Conservation (phyloP, 257 asterid species). For the Capsicum rhomboideum region DNA sequence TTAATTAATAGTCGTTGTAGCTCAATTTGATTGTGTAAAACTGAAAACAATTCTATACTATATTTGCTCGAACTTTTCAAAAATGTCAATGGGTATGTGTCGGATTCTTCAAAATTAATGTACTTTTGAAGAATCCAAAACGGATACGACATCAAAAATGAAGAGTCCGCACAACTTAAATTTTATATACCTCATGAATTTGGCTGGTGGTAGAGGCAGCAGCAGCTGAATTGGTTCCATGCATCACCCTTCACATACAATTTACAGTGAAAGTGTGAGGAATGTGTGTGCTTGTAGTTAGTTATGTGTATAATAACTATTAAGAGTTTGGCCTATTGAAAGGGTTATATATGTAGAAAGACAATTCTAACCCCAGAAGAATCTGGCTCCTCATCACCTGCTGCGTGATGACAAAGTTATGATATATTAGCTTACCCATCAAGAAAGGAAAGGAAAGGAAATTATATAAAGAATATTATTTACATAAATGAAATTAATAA, state of each 20-base stretch:
- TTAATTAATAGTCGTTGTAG: not conserved
- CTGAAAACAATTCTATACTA: too few species aligned
- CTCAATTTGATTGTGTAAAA: not conserved
- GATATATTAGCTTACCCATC: not conserved
- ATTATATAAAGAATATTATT: too few species aligned
- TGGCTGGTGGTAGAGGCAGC: not conserved
- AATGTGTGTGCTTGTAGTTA: not conserved
- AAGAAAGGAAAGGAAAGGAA: not conserved
- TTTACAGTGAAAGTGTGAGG: not conserved
- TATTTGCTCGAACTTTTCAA: too few species aligned
- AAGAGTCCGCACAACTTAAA: too few species aligned
- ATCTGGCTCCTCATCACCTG: conserved; percentile 5
- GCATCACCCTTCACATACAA: not conserved
- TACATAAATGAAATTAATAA: not conserved
- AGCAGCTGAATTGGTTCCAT: not conserved
- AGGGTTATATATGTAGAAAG: not conserved
- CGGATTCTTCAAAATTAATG: too few species aligned
- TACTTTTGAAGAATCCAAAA: too few species aligned
- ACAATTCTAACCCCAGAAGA: conserved; percentile 5
- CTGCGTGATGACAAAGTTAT: conserved; percentile 3
- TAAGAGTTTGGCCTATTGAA: not conserved
- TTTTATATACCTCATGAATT: not conserved
- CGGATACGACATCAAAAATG: too few species aligned
- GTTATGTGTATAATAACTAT: not conserved
- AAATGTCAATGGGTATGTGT: too few species aligned